Base-by-base conservation (phyloP, 202 grass and related monocot species). In the Carex sylvatica region DNA sequence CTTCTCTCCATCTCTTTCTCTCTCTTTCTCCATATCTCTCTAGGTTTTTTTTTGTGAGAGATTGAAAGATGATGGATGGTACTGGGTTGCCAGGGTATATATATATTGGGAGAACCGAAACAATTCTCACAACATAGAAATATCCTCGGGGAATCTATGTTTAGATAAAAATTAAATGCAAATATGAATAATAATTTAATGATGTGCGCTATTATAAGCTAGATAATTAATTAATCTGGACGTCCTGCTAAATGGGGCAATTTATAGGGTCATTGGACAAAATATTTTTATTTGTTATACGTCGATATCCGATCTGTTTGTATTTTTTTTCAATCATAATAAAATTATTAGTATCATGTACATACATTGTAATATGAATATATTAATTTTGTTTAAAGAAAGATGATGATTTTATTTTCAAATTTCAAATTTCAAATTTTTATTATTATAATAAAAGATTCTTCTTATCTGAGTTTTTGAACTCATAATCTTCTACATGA, bases 151-250 rank as follows among this genome's bases (percentile, higher is more conserved):
- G 46, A 49, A 49, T 49, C 72, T 75, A 55, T 31, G 49, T 75
- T 55, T 75, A 75, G 72, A 31, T 55, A n/a, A 26, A 18, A 4
- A 55, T 31, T 53, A 75, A 55, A 75, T 75, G 71, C 6, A 75
- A n/a, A 51, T 19, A 49, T 73, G 18, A 35, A 14, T 69, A 23
- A 71, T 71, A 71, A 71, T 47, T 42, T 10, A 16, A 67, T 67
- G 18, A 40, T 2, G 56, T 19, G 46, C 10, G 46, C 46, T 10
- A 46, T 46, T 46, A 46, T 46, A 46, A 46, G 7, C 42, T 10
- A 46, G 9, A 10, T 46, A 46, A 46, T 46, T 56, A n/a, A 15
- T 19, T 56, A 56, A 56, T 16, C 15, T 18, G 16, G 54, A n/a
- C 16, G 5, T n/a, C 54, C 54, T 18, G 54, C 12, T 54, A 54